A percentile compares a stretch with the other conserved stretches of the same genome.
Conservation (phyloP, 192 early-diverging fungal species). For the Powellomyces hirtus region DNA sequence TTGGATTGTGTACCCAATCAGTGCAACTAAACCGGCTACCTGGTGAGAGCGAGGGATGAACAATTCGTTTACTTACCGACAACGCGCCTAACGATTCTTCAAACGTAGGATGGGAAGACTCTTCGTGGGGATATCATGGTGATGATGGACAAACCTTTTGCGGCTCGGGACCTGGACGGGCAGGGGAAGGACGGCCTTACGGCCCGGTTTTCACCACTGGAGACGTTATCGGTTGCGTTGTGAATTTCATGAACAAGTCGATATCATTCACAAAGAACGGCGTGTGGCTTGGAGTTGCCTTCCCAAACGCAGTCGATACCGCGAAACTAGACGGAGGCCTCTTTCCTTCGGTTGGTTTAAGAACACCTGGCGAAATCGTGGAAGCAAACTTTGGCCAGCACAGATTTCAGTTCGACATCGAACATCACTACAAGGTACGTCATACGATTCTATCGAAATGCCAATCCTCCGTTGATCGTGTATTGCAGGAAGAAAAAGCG, state of each 20-base stretch:
- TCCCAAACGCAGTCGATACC: conserved; percentile 28
- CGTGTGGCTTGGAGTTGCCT: conserved; percentile 49
- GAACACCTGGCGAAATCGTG: conserved; percentile 70
- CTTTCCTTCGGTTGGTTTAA: conserved; percentile 73
- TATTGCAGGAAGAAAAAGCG: conserved; percentile 27
- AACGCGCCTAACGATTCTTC: too few species aligned
- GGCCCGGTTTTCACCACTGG: conserved; percentile 89
- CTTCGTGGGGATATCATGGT: conserved; percentile 96
- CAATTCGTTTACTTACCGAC: too few species aligned
- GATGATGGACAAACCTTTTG: conserved; percentile 88
- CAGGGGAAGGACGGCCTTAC: too few species aligned
- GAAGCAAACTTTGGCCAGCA: conserved; percentile 76
- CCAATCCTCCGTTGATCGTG: not conserved
- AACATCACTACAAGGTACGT: conserved; percentile 53
- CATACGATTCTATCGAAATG: too few species aligned
- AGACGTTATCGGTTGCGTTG: conserved; percentile 91
- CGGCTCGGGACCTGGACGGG: conserved; percentile 73
- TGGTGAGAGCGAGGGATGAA: conserved; percentile 59
- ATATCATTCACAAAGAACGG: conserved; percentile 96
- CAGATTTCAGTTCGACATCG: conserved; percentile 73
- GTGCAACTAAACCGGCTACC: conserved; percentile 71
- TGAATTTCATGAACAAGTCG: conserved; percentile 76
- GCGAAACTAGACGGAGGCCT: conserved; percentile 38
- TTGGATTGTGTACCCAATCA: conserved; percentile 72
- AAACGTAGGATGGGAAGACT: conserved; percentile 76